These are phyloP conservation scores for Purpureocillium takamizusanense DNA, from an alignment of 2,329 filamentous ascomycete genomes.

Conservation along the genomic window DNA sequence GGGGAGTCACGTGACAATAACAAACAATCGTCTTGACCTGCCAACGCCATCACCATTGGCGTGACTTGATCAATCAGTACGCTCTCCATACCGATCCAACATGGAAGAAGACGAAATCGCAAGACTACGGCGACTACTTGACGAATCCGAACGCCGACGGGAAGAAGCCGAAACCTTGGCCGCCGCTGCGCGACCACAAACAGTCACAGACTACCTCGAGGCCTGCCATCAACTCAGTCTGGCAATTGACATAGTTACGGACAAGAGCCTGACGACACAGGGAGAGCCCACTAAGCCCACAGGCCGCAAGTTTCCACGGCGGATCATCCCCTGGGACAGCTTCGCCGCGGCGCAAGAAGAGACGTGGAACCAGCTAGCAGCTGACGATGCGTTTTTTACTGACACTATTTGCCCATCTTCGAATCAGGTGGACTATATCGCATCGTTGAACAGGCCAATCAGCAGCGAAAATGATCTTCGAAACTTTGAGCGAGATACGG, in stretches of 20 bases:
- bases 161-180: constrained; percentile 16
- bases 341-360: constrained; percentile 15
- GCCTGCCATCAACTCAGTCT: constrained; percentile 21
- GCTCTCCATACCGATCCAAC: too few species aligned
- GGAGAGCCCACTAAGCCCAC: constrained; percentile 17
- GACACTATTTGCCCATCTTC: not conserved
- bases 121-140: too few species aligned
- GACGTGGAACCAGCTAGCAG: not conserved
- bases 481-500: constrained; percentile 20
- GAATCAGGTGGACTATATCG: not conserved
- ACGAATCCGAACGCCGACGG: constrained; percentile 3
- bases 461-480: constrained; percentile 3
- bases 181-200: constrained; percentile 10
- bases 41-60: too few species aligned
- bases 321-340: constrained; percentile 25
- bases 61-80: too few species aligned
- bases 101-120: too few species aligned
- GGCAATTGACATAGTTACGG: constrained; percentile 20
- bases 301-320: constrained; percentile 22
- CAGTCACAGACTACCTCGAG: constrained; percentile 20
- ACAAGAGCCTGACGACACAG: constrained; percentile 15
- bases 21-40: too few species aligned
- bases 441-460: not conserved
- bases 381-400: not conserved
- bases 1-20: too few species aligned